These are phyloP conservation scores for Pseudognaphalium luteoalbum DNA, from an alignment of 129 eudicot species.

Conservation along the genomic window DNA sequence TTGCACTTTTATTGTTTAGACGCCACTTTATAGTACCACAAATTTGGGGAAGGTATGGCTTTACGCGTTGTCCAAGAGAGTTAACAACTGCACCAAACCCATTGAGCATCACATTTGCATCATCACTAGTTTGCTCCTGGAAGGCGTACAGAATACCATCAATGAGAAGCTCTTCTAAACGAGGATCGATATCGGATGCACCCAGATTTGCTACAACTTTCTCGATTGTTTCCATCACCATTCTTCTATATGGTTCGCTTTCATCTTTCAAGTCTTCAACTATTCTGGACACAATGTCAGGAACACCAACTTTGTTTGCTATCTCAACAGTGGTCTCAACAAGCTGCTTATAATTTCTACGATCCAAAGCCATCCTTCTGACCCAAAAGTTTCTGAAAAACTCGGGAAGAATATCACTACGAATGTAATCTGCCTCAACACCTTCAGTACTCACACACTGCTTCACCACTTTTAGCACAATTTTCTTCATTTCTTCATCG, in stretches of 20 bases:
- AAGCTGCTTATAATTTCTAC: conserved; percentile 88
- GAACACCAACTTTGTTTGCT: conserved; percentile 95
- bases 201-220: conserved; percentile 92
- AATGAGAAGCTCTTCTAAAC: conserved; percentile 87
- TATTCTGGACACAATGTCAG: conserved; percentile 85
- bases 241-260: conserved; percentile 92
- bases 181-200: conserved; percentile 90
- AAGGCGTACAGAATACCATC: conserved; percentile 94
- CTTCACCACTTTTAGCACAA: conserved; percentile 91
- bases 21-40: conserved; percentile 98
- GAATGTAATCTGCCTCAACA: conserved; percentile 86
- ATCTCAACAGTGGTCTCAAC: conserved; percentile 97
- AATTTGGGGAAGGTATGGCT: conserved; percentile 93
- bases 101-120: conserved; percentile 94
- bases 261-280: conserved; percentile 95
- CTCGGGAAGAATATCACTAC: conserved; percentile 87
- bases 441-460: conserved; percentile 99
- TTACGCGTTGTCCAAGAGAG: conserved; percentile 89
- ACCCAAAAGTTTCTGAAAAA: conserved; percentile 95
- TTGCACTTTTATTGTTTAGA: conserved; percentile 89
- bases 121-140: conserved; percentile 93
- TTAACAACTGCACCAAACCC: conserved; percentile 97
- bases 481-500: conserved; percentile 98
- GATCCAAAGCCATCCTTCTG: conserved; percentile 95
- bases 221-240: conserved; percentile 99